These are phyloP conservation scores for Ceratobasidium papillatum DNA, from an alignment of 1,284 basidiomycete genomes.

Conservation along the genomic window DNA sequence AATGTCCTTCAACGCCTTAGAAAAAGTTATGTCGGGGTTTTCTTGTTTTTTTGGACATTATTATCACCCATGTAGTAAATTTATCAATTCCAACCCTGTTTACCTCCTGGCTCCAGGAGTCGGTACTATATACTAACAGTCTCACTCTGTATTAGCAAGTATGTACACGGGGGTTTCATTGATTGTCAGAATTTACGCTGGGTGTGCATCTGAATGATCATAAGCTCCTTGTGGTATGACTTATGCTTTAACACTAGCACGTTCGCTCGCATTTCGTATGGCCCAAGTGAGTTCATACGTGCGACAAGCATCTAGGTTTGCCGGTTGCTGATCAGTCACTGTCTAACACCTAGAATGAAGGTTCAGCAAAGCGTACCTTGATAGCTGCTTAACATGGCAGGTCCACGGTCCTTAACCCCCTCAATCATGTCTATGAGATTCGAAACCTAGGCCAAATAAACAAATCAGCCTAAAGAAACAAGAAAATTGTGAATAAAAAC, in stretches of 20 bases:
- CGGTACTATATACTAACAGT: no score
- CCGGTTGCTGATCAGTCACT: constrained; percentile 32
- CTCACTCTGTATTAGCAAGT: no score
- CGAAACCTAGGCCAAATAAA: constrained; percentile 60
- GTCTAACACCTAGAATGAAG: neutral
- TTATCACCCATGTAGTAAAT: no score
- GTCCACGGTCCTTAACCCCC: constrained; percentile 63
- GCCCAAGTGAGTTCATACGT: constrained; percentile 90
- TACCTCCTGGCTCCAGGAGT: no score
- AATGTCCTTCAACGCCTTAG: no score
- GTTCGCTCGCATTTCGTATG: constrained; percentile 79
- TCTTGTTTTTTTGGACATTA: no score
- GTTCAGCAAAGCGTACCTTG: constrained; percentile 61
- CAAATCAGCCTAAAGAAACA: neutral
- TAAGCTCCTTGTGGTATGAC: no score
- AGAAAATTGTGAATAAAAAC: constrained; percentile 27
- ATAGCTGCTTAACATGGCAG: constrained; percentile 76
- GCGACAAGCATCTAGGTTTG: constrained; percentile 76
- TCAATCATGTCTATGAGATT: constrained; percentile 85
- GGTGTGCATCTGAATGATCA: no score
- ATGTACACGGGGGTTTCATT: no score
- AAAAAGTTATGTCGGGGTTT: no score
- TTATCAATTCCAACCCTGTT: no score
- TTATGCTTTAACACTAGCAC: neutral
- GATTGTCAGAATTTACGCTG: no score